Base-by-base conservation (phyloP, 2,329 filamentous ascomycete species). In the Aspergillus texensis region DNA sequence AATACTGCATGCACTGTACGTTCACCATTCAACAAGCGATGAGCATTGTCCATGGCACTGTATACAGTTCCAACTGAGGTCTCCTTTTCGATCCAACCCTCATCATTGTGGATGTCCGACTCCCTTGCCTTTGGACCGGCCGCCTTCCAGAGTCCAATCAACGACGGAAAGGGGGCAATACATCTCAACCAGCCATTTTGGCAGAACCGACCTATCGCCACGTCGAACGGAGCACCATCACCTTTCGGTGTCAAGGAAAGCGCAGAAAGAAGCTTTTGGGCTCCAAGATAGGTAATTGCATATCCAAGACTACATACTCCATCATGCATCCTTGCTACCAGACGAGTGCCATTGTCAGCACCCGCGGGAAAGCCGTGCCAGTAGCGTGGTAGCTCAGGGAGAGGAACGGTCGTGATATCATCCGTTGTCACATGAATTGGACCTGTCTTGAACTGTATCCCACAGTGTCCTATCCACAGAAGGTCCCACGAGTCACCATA, bases 401-500 rank as follows among this genome's bases (percentile, higher is more conserved):
- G 14, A 24, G 58, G 58, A 28, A 56, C 32, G 1, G 41, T 43
- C 6, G 58, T 61, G 8, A 24, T 41, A 21, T 61, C 58, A 21
- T 56, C 32, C 0, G 56, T 6, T 11, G 46, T 61, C 19, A 56
- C 55, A 30, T 56, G 56, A 2, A 52, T 52, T 9, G 19, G 11
- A n/a, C 21, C 26, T 1, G 9, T 2, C 21, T 56, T n/a, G 30
- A 41, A 61, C 36, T 48, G 39, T 19, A 34, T 46, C 19, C 74
- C 75, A 65, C 77, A 79, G 56, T 77, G 75, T 1, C 78, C 78
- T 19, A 80, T 66, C 77, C 77, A 79, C 2, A 80, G 68, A 11
- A 80, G 61, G 67, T 80, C 77, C 76, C 77, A 80, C 8, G 66
- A 57, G 1, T 48, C 63, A 1, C 77, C 76, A 58, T 75, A 79